Conservation (phyloP, 2,329 filamentous ascomycete species). For the Ramularia endophylla region DNA sequence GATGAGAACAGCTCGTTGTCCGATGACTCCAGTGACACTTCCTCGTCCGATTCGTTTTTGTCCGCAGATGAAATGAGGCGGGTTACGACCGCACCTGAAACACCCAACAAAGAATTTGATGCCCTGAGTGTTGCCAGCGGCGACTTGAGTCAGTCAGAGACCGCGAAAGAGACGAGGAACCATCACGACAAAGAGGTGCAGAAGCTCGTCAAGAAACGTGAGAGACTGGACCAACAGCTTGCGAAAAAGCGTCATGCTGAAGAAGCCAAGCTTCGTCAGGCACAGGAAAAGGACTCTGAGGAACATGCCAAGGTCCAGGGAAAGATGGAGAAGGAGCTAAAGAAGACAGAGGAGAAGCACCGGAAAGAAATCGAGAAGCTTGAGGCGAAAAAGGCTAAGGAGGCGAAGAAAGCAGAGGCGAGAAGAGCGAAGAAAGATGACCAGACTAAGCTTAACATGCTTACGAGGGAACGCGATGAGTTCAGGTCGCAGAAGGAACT, state of each 20-base stretch:
- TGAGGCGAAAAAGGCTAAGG: constrained; percentile 31
- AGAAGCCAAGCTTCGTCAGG: constrained; percentile 37
- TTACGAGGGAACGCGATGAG: constrained; percentile 46
- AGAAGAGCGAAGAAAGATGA: constrained; percentile 42
- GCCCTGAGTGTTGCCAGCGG: constrained; percentile 20
- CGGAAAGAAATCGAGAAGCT: constrained; percentile 57
- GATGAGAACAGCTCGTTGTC: constrained; percentile 7
- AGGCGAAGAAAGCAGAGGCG: constrained; percentile 40
- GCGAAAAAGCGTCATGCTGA: constrained; percentile 51
- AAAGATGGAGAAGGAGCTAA: constrained; percentile 58
- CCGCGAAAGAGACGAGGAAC: constrained; percentile 11
- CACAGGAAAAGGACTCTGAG: constrained; percentile 32
- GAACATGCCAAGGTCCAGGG: constrained; percentile 57
- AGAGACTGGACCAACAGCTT: constrained; percentile 58
- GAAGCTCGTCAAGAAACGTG: constrained; percentile 56
- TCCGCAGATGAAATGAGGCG: constrained; percentile 38
- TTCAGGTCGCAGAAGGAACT: constrained; percentile 40
- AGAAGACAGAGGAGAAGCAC: constrained; percentile 59
- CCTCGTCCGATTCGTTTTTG: constrained; percentile 33
- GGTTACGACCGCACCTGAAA: constrained; percentile 25
- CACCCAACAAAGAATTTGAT: constrained; percentile 18
- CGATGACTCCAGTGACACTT: constrained; percentile 21
- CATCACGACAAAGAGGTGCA: constrained; percentile 57
- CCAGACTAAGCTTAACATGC: constrained; percentile 40
- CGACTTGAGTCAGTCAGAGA: constrained; percentile 11